Conservation (phyloP, 164 flowering plant genomes). For the Liriodendron chinense region DNA sequence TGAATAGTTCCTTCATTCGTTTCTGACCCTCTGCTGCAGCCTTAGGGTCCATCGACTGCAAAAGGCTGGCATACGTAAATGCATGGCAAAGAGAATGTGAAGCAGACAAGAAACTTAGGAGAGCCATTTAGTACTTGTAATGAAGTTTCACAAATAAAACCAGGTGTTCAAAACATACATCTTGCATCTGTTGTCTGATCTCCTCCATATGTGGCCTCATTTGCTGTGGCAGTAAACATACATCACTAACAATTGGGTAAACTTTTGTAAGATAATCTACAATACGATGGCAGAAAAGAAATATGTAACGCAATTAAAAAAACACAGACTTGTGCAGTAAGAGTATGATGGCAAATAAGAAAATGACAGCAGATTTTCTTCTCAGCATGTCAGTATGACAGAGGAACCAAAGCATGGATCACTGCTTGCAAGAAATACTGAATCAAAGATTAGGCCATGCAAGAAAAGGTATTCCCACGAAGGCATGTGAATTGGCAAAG, state of each 20-base stretch:
- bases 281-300: conserved; percentile 1
- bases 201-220: conserved; percentile 77
- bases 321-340: background rate
- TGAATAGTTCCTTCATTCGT: conserved; percentile 48
- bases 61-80: conserved; percentile 5
- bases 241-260: conserved; percentile 1
- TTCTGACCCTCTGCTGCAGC: conserved; percentile 55
- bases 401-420: no score
- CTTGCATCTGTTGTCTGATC: conserved; percentile 47
- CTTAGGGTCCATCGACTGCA: conserved; percentile 57
- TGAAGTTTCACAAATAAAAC: background rate
- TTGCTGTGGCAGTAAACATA: conserved; percentile 42
- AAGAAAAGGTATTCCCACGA: no score
- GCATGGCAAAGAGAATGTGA: background rate
- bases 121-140: background rate
- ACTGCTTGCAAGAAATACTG: no score
- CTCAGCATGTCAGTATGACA: no score
- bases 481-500: no score
- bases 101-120: background rate
- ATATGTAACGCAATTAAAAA: background rate
- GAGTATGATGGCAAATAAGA: background rate
- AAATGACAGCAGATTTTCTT: background rate
- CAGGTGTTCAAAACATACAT: conserved; percentile 30
- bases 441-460: no score
- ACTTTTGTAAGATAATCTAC: background rate